These are phyloP conservation scores for Suillus variegatus DNA, from an alignment of 768 basidiomycete genomes.

Conservation along the genomic window DNA sequence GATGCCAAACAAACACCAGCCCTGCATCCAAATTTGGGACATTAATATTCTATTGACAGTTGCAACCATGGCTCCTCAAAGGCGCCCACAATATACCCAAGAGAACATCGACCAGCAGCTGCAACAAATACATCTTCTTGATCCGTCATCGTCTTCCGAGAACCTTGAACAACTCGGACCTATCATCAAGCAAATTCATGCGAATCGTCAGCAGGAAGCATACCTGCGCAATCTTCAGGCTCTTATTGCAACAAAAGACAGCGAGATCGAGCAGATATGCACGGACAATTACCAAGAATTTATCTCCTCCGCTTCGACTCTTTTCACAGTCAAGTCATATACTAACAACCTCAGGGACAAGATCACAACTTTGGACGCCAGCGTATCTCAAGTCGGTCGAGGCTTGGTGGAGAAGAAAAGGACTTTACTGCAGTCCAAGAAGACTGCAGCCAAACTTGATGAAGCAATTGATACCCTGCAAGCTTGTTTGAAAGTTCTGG, in stretches of 20 bases:
- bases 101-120: slow-evolving; percentile 88
- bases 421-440: slow-evolving; percentile 83
- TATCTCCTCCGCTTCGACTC: slow-evolving; percentile 93
- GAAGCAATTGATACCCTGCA: slow-evolving; percentile 96
- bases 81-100: slow-evolving; percentile 72
- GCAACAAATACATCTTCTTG: slow-evolving; percentile 87
- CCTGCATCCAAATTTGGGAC: slow-evolving; percentile 15
- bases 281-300: slow-evolving; percentile 98
- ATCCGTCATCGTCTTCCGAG: slow-evolving; percentile 86
- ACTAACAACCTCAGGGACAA: slow-evolving; percentile 92
- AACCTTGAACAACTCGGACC: slow-evolving; percentile 96
- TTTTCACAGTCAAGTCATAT: slow-evolving; percentile 94
- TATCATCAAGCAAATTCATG: slow-evolving; percentile 91
- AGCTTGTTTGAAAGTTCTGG: slow-evolving; percentile 87
- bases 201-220: slow-evolving; percentile 82
- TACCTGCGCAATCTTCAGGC: slow-evolving; percentile 83
- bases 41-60: neutral
- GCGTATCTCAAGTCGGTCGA: slow-evolving; percentile 85
- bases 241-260: slow-evolving; percentile 94
- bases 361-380: slow-evolving; percentile 85
- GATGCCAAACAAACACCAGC: slow-evolving; percentile 40
- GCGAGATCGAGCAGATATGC: slow-evolving; percentile 95
- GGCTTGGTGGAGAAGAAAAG: slow-evolving; percentile 94
- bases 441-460: slow-evolving; percentile 92
- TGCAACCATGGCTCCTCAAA: slow-evolving; percentile 68